Conservation (phyloP, 768 basidiomycete species). For the Inosperma sp. region DNA sequence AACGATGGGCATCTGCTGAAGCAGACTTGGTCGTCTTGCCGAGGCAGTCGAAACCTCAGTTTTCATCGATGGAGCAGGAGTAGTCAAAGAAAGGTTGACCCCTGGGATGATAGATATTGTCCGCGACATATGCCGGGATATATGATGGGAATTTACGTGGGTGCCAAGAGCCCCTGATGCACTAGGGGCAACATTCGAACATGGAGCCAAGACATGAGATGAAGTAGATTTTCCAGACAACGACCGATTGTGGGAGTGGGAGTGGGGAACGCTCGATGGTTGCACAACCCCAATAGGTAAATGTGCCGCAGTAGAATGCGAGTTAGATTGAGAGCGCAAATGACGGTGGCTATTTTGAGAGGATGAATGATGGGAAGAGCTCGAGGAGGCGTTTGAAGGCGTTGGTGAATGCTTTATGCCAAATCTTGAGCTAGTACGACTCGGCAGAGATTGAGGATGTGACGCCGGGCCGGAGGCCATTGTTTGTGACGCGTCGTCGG, state of each 20-base stretch:
- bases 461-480: neutral
- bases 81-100: no score
- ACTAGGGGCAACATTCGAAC: no score
- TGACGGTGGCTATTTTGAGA: neutral
- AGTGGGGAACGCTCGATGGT: no score
- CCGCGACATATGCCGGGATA: no score
- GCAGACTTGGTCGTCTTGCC: neutral
- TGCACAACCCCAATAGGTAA: neutral
- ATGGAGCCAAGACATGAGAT: no score
- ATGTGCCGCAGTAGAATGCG: neutral
- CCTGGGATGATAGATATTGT: no score
- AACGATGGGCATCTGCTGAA: neutral
- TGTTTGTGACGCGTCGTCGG: neutral
- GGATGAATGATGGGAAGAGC: slow-evolving; percentile 1
- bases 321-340: neutral
- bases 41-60: no score
- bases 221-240: neutral
- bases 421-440: no score
- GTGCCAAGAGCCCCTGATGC: no score
- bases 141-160: no score
- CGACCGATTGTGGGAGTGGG: neutral
- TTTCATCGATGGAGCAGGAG: no score
- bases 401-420: slow-evolving; percentile 3
- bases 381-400: neutral
- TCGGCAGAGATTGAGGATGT: no score